Evolutionary conservation across 352 stramenopile species (phyloP), one percentile per base, ranked within the genome.

Genomic region (Phytophthora sojae): DNA sequence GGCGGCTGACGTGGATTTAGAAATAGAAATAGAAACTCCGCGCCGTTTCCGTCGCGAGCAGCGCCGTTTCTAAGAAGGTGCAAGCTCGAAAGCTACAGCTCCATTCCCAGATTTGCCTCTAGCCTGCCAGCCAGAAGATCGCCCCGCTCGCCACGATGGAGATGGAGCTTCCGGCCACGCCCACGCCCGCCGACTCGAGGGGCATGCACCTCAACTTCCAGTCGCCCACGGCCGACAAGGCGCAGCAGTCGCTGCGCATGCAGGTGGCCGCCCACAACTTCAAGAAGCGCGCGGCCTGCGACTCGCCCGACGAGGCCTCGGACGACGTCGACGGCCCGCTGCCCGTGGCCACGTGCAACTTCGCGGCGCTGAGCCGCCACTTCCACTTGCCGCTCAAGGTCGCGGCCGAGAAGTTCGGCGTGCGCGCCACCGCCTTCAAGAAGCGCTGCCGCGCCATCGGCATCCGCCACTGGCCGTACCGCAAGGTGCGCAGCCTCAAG

Each of bases 361-460:
- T 93, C 45, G 79, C 86, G 47, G 84, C 85, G 1, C 88, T 90
- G 55, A 90, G 82, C 45, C 73, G 79, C 23, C 80, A 91, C 64
- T 92, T 92, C 57, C 81, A 92, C 54, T 47, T 92, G 53, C 85
- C 85, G 17, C 77, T 92, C 21, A 92, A 92, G 65, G 73, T 77
- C 12, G 85, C 85, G 8, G 85, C 85, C 25, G 85, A 92, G 64
- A 91, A 92, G 68, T 92, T 92, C 64, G 85, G 85, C 15, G 85
- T 92, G 17, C 82, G 85, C 9, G 85, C 85, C 19, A 92, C 85
- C 12, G 85, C 85, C 35, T 92, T 92, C 77, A 91, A 93, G 71
- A 93, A 93, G 62, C 76, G 83, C 32, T 91, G 85, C 64, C 79
- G 85, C 7, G 82, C 83, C 23, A 92, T 92, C 55, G 85, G 83